Evolutionary conservation across 169 alveolate genomes (phyloP).

Genomic region (Eimeria acervulina): DNA sequence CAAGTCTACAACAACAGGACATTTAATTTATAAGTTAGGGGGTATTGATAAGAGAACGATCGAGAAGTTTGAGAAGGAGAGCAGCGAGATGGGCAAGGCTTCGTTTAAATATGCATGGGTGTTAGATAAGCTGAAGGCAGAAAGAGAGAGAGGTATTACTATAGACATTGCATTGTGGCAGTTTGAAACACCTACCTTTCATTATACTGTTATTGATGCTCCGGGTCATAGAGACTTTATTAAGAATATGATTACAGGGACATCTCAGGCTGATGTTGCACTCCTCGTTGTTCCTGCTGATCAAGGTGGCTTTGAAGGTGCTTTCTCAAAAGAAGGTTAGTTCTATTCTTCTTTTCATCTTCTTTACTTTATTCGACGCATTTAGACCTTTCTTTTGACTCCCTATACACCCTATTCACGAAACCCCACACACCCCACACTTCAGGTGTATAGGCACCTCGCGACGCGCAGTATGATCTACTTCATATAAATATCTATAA

Average conservation of each 20-base stretch:
- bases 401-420: no score
- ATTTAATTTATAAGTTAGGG: conserved; percentile 96
- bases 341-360: background rate
- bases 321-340: conserved; percentile 92
- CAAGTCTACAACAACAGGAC: conserved; percentile 98
- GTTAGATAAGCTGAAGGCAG: conserved; percentile 98
- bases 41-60: conserved; percentile 97
- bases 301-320: conserved; percentile 99
- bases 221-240: conserved; percentile 99
- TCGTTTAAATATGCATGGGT: conserved; percentile 99
- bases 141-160: conserved; percentile 99
- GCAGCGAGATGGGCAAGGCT: conserved; percentile 97
- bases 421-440: no score
- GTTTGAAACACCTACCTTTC: conserved; percentile 97
- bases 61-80: conserved; percentile 97
- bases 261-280: conserved; percentile 99
- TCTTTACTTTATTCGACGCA: no score
- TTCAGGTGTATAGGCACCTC: background rate
- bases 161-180: conserved; percentile 98
- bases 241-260: conserved; percentile 99
- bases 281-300: conserved; percentile 98
- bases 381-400: no score
- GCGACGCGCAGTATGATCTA: no score
- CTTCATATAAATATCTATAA: conserved; percentile 34
- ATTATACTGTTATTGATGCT: conserved; percentile 99